Evolutionary conservation across 352 stramenopile genomes (phyloP).

Genomic region (Hyaloperonospora arabidopsidis): DNA sequence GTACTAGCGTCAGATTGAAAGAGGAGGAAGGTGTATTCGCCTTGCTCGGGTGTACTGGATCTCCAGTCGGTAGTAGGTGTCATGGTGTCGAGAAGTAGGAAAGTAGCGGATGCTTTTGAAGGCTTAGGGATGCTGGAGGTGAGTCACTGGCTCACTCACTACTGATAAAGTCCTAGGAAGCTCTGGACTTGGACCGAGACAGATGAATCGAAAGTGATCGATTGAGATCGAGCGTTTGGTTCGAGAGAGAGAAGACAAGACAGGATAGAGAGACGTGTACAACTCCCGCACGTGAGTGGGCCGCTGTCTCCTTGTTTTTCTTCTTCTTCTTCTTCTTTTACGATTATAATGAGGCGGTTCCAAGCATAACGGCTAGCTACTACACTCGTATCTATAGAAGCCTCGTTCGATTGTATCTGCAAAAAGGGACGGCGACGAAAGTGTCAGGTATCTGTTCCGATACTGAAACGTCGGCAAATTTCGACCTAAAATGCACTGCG

Average conservation of each 20-base stretch:
- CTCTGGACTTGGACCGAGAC: constrained; percentile 8
- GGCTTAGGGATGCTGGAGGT: no score
- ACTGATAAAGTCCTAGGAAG: not conserved
- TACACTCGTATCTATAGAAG: constrained; percentile 13
- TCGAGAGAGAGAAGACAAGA: not conserved
- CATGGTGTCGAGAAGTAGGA: not conserved
- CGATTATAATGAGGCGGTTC: constrained; percentile 13
- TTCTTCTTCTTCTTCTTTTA: constrained; percentile 6
- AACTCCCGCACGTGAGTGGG: constrained; percentile 7
- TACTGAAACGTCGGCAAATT: not conserved
- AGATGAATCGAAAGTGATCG: constrained; percentile 29
- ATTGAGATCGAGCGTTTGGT: not conserved
- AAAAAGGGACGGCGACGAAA: constrained; percentile 2
- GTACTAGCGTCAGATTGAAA: constrained; percentile 16
- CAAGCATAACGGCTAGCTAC: constrained; percentile 23
- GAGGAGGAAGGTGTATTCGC: constrained; percentile 25
- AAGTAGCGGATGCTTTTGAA: not conserved
- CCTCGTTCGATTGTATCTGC: constrained; percentile 11
- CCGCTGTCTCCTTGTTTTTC: constrained; percentile 6
- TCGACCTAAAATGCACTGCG: not conserved
- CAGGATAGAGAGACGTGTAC: constrained; percentile 1
- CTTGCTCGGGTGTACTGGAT: constrained; percentile 6
- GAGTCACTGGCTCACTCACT: constrained; percentile 7
- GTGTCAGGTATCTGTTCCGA: not conserved
- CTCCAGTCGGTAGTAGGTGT: constrained; percentile 16